Percentiles rank a stretch among this genome's conserved stretches.
Evolutionary conservation across 2,329 filamentous ascomycete genomes (phyloP).

Genomic region (Grosmannia penicillata): DNA sequence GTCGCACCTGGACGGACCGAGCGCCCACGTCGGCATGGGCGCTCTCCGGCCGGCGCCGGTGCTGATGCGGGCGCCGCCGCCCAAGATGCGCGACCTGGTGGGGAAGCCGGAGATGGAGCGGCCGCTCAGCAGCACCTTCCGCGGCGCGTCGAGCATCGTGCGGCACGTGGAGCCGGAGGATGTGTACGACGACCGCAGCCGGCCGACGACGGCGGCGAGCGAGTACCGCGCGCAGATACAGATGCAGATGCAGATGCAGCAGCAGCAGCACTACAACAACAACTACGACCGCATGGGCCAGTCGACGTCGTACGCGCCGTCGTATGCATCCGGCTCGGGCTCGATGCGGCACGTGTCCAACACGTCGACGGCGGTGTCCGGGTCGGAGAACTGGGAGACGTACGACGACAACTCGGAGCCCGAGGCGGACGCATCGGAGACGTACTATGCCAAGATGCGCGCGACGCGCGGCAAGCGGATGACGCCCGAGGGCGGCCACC

Average conservation of each 20-base stretch:
- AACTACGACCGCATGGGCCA: not conserved
- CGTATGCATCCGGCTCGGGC: constrained; percentile 9
- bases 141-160: constrained; percentile 41
- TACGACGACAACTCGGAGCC: constrained; percentile 75
- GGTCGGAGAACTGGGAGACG: constrained; percentile 95
- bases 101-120: constrained; percentile 36
- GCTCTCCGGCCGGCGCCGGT: constrained; percentile 40
- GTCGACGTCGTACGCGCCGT: constrained; percentile 20
- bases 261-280: constrained; percentile 1
- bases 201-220: no score
- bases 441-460: constrained; percentile 66
- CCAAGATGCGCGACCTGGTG: constrained; percentile 76
- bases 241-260: constrained; percentile 7
- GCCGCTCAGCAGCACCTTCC: constrained; percentile 22
- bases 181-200: constrained; percentile 55
- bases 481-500: constrained; percentile 25
- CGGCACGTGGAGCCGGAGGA: constrained; percentile 61
- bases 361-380: constrained; percentile 62
- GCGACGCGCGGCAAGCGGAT: constrained; percentile 53
- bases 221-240: no score
- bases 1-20: not conserved
- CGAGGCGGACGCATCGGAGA: constrained; percentile 59
- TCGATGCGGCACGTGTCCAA: constrained; percentile 54
- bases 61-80: constrained; percentile 54
- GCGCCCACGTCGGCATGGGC: constrained; percentile 16